Evolutionary conservation across 768 basidiomycete genomes (phyloP), one percentile per base, ranked within the genome.

Genomic region (Multifurca ochricompacta): DNA sequence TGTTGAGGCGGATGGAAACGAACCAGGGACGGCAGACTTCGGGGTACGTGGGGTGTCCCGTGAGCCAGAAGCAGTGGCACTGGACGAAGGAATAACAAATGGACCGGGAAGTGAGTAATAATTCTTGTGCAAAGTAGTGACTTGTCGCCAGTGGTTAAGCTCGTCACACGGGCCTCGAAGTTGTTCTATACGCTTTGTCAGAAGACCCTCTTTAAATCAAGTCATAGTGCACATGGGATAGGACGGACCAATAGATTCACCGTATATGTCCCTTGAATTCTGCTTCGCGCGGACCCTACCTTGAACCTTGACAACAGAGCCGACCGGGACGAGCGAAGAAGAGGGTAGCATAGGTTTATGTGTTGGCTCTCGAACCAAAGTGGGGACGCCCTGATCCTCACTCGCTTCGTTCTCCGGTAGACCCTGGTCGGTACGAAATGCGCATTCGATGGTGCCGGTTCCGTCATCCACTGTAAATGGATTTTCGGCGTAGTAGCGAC

Each of bases 401-500:
- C 11, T 47, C 34, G 37, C 1, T 27, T 31, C 31, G n/a, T 6
- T 34, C 23, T 34, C 27, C 11, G 39, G 47, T 11, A 23, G 31
- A 27, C 35, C 32, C 32, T 52, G 39, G 3, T 47, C 43, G 19
- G 14, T 7, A 5, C 69, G 71, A 63, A 80, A 75, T 3, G 71
- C 63, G 62, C 87, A 90, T 42, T 90, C 87, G 23, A 91, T 73
- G 3, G 84, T 80, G 27, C 71, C 80, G 1, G 86, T 85, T 5
- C 87, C 85, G 60, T 91, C 88, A 63, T 91, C 88, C 54, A 90
- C 85, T 90, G 48, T 27, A 6, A 18, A 44, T 4, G 13, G 43
- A 58, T 46, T 13, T 41, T 16, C 3, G 53, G n/a, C n/a, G 30
- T 37, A 51, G 53, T 36, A 6, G 11, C 19, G 42, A 18, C 31